Base-by-base conservation (phyloP, 2,329 filamentous ascomycete genomes). In the Penicillium glabrum region DNA sequence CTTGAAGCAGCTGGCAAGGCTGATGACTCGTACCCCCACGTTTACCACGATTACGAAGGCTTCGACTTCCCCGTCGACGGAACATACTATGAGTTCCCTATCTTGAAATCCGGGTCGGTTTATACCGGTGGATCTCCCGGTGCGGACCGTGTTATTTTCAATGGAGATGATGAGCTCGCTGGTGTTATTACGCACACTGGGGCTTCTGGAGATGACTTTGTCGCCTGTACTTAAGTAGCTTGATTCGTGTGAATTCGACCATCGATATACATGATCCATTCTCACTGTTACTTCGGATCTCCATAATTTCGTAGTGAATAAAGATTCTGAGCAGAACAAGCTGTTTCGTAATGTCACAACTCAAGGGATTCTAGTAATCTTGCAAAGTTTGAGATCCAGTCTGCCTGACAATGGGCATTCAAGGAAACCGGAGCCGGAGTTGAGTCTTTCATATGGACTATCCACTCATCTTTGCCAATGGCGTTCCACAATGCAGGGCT, bases 141-240 rank as follows among this genome's bases (percentile, higher is more conserved):
- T 37, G 75, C 88, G 19, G 87, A 90, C 69, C 84, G 88, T 49
- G 84, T 89, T 52, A 73, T 89, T 31, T 85, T 90, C 75, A 87
- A 85, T 67, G 77, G 67, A 0, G 59, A 73, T 16, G 83, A 86
- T 64, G 57, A 80, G 56, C 79, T 83, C 45, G 87, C 86, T 14
- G 87, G 86, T 37, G 77, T 82, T 27, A 88, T 90, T 60, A 90
- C 88, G 0, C 88, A 90, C 67, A 88, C 85, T 23, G 88, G 88
- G 27, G 87, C 88, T 19, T 84, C 80, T 50, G 86, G 86, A 8
- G 86, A 89, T 70, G 78, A 82, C 73, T 90, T 90, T 73, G 85
- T 90, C 54, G 82, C 78, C n/a, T 90, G 87, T 58, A 51, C 31
- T 37, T 65, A 61, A 24, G 35, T 21, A 24, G 1, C 23, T 24